phyloP scores from a whole-genome alignment of 352 stramenopile genomes.

The Halophytophthora batemanensis region DNA sequence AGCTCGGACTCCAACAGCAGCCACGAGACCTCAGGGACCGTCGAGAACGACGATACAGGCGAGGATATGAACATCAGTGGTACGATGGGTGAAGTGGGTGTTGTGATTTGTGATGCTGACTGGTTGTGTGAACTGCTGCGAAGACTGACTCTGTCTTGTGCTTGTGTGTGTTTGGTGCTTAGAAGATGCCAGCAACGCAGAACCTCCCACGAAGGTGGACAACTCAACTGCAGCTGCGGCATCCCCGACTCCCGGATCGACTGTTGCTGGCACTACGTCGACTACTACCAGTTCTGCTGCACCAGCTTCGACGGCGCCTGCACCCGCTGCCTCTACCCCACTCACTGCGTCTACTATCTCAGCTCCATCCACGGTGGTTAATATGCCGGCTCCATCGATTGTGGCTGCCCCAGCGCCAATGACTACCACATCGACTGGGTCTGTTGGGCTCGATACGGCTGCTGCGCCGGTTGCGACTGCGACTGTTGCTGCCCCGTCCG shows the following conservation, averaged over 20 bases:
- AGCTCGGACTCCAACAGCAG: conserved; percentile 7
- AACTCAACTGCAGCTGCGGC: no score
- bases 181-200: no score
- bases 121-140: background rate
- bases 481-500: background rate
- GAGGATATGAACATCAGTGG: conserved; percentile 35
- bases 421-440: no score
- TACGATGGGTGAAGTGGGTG: conserved; percentile 8
- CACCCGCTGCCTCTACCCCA: background rate
- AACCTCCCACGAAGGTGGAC: no score
- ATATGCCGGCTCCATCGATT: no score
- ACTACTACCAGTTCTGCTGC: conserved; percentile 4
- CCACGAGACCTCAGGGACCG: conserved; percentile 4
- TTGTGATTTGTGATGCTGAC: background rate
- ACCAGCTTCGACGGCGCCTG: background rate
- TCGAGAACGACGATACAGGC: conserved; percentile 19
- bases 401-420: no score
- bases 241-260: no score
- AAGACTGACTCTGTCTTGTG: background rate
- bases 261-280: no score
- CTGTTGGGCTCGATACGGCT: background rate
- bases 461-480: conserved; percentile 1
- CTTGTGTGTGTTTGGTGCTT: no score
- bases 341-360: no score
- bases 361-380: no score